phyloP scores from a whole-genome alignment of 345 rosid genomes.

The Iberis pinnata region DNA sequence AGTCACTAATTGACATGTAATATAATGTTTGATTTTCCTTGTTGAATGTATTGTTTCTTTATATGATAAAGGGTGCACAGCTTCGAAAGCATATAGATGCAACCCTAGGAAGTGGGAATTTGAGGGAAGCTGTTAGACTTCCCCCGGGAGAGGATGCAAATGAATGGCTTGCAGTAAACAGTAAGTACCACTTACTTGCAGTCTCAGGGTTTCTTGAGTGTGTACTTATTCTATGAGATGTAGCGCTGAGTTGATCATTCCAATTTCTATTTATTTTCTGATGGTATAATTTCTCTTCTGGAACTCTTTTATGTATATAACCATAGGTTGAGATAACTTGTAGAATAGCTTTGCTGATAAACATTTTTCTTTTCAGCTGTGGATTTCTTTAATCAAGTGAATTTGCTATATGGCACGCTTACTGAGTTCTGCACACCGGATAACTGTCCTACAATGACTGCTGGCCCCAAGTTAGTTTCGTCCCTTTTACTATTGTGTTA shows the following conservation, averaged over 20 bases:
- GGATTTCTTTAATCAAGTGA: constrained; percentile 99
- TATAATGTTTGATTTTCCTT: neutral
- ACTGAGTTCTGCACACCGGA: constrained; percentile 96
- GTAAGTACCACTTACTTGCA: constrained; percentile 38
- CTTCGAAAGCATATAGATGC: constrained; percentile 98
- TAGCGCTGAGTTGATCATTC: neutral
- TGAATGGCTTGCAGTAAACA: constrained; percentile 99
- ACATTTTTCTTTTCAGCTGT: constrained; percentile 54
- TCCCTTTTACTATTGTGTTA: constrained; percentile 9
- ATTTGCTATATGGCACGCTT: constrained; percentile 94
- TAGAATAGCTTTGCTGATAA: constrained; percentile 2
- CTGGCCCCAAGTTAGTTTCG: constrained; percentile 84
- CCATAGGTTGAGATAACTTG: neutral
- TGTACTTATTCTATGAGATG: neutral
- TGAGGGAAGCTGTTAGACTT: constrained; percentile 96
- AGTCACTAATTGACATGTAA: neutral
- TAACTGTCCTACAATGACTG: constrained; percentile 97
- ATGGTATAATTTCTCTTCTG: neutral
- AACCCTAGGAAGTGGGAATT: constrained; percentile 92
- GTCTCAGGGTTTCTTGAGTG: constrained; percentile 2
- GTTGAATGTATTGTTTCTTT: constrained; percentile 13
- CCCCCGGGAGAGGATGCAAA: constrained; percentile 99
- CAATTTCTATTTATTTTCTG: neutral
- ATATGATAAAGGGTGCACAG: constrained; percentile 75
- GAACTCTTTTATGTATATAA: neutral